phyloP scores from a whole-genome alignment of 2,329 filamentous ascomycete species.

The Alternaria gansuensis region DNA sequence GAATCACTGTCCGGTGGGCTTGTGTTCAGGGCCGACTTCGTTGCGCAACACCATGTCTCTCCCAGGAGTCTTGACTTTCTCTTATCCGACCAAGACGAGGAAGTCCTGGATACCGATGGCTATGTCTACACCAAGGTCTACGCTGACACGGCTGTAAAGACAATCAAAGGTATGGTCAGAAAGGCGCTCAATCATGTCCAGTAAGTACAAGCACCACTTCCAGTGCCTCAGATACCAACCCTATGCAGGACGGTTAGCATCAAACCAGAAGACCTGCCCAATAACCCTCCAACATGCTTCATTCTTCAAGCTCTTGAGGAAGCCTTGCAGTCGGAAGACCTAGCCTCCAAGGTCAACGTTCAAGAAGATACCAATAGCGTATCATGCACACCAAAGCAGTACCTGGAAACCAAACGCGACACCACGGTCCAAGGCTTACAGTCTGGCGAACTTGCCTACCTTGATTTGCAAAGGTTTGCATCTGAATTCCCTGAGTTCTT shows the following conservation, averaged over 20 bases:
- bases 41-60: constrained; percentile 34
- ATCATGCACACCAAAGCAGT: constrained; percentile 36
- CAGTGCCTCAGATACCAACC: constrained; percentile 2
- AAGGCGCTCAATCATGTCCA: constrained; percentile 20
- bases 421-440: constrained; percentile 28
- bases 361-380: constrained; percentile 23
- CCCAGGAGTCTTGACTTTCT: constrained; percentile 35
- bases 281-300: constrained; percentile 40
- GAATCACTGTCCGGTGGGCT: constrained; percentile 18
- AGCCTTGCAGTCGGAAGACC: constrained; percentile 15
- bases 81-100: constrained; percentile 21
- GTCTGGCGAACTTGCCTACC: constrained; percentile 31
- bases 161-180: constrained; percentile 21
- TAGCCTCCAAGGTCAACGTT: constrained; percentile 29
- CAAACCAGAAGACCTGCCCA: constrained; percentile 27
- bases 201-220: constrained; percentile 23
- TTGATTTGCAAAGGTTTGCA: constrained; percentile 34
- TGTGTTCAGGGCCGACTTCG: constrained; percentile 32
- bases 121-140: constrained; percentile 32
- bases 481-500: constrained; percentile 31
- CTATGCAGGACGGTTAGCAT: constrained; percentile 28
- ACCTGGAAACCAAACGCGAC: constrained; percentile 31
- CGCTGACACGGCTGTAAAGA: background rate
- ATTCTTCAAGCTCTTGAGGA: constrained; percentile 25
- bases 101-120: constrained; percentile 27